A percentile compares a stretch with the other conserved stretches of the same genome.
These are phyloP conservation scores for Rhizophagus clarus DNA, from an alignment of 192 early-diverging fungal species.

Conservation along the genomic window DNA sequence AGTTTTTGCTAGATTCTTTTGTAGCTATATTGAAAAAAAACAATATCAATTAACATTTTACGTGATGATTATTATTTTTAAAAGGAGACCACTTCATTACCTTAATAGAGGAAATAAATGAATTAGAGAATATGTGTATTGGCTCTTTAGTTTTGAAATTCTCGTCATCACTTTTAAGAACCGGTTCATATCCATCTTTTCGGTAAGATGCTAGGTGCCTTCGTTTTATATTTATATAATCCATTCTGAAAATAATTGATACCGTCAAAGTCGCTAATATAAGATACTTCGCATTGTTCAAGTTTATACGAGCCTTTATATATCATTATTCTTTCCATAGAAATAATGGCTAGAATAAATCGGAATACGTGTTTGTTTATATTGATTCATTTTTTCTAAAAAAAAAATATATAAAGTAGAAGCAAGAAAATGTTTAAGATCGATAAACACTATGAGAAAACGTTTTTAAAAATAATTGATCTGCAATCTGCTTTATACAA, in stretches of 20 bases:
- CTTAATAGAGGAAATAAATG: not conserved
- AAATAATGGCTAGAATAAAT: not conserved
- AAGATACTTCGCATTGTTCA: not conserved
- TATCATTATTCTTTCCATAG: not conserved
- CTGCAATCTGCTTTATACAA: too few relatives aligned
- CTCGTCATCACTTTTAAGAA: slow-evolving; percentile 1
- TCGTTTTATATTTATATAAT: not conserved
- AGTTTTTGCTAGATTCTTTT: slow-evolving; percentile 33
- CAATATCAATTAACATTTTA: not conserved
- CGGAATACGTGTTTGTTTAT: not conserved
- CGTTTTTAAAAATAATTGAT: too few relatives aligned
- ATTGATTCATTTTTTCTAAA: too few relatives aligned
- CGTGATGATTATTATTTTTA: not conserved
- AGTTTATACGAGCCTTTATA: too few relatives aligned
- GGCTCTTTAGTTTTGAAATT: not conserved
- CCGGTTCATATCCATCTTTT: not conserved
- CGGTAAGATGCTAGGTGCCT: not conserved
- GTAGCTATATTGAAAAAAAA: not conserved
- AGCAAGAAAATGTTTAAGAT: too few relatives aligned
- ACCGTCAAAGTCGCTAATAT: too few relatives aligned
- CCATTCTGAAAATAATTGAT: slow-evolving; percentile 2
- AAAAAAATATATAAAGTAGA: too few relatives aligned
- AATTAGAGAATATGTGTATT: not conserved
- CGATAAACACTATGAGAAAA: too few relatives aligned
- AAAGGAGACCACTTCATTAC: not conserved